Evolutionary conservation across 2,329 filamentous ascomycete species (phyloP).

Genomic region (Phyllosticta citriasiana): DNA sequence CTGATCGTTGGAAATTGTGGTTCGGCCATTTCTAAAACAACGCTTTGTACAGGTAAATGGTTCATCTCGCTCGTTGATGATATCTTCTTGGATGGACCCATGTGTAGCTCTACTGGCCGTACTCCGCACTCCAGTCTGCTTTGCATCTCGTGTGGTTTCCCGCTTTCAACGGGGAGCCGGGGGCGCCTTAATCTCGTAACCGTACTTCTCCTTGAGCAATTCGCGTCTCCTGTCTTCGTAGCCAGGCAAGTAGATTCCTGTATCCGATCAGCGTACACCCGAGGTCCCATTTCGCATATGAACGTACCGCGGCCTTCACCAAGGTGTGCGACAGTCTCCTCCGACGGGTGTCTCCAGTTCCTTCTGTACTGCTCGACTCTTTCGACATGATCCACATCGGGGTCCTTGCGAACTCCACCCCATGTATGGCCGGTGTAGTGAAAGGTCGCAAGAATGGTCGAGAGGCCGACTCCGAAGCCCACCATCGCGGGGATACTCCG

Average conservation of each 20-base stretch:
- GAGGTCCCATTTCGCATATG: neutral
- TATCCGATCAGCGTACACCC: conserved; percentile 5
- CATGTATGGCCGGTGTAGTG: conserved; percentile 57
- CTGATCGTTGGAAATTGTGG: neutral
- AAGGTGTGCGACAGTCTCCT: conserved; percentile 70
- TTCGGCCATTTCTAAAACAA: neutral
- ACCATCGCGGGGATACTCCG: conserved; percentile 61
- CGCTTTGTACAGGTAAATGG: neutral
- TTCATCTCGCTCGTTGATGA: neutral
- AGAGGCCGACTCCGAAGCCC: conserved; percentile 54
- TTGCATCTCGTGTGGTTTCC: neutral
- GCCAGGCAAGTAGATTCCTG: conserved; percentile 70
- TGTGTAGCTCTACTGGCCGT: neutral
- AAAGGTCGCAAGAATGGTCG: conserved; percentile 51
- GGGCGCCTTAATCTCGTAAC: conserved; percentile 57
- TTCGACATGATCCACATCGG: conserved; percentile 61
- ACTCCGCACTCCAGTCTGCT: neutral
- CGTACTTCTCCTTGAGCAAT: conserved; percentile 77
- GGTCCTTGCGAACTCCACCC: conserved; percentile 44
- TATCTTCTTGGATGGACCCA: neutral
- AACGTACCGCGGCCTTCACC: conserved; percentile 76
- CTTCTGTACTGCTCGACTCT: conserved; percentile 65
- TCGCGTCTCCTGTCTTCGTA: conserved; percentile 77
- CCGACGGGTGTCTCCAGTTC: conserved; percentile 62
- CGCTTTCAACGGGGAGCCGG: neutral